Percentiles rank a stretch among this genome's conserved stretches.
Conservation (phyloP, 2,329 filamentous ascomycete species). For the Epichloe uncinata region DNA sequence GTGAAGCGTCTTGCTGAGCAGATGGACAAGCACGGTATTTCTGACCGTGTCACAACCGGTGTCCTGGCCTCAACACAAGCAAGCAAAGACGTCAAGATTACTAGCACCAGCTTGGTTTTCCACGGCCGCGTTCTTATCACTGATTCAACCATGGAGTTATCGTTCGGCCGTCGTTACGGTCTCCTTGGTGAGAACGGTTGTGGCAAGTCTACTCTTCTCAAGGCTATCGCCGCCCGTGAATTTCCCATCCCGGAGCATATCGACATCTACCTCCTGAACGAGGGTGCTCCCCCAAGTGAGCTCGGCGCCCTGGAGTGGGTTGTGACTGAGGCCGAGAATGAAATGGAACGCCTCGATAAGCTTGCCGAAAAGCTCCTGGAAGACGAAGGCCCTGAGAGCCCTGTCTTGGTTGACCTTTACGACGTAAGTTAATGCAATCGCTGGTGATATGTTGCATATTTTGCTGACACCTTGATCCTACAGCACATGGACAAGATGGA, state of each 20-base stretch:
- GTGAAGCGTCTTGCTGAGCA: slow-evolving; percentile 82
- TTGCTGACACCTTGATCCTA: slow-evolving; percentile 10
- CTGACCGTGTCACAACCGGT: slow-evolving; percentile 95
- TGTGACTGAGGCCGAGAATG: slow-evolving; percentile 82
- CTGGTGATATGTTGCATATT: not conserved
- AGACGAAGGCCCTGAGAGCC: slow-evolving; percentile 81
- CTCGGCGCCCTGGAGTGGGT: slow-evolving; percentile 95
- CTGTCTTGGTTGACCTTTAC: slow-evolving; percentile 84
- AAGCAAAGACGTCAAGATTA: slow-evolving; percentile 95
- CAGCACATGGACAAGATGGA: slow-evolving; percentile 99
- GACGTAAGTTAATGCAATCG: slow-evolving; percentile 49
- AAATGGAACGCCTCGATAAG: slow-evolving; percentile 81
- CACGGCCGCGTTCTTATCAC: slow-evolving; percentile 94
- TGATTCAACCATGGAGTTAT: slow-evolving; percentile 86
- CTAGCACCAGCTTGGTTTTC: slow-evolving; percentile 85
- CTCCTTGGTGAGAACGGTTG: slow-evolving; percentile 97
- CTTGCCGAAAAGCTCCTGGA: slow-evolving; percentile 84
- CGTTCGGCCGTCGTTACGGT: slow-evolving; percentile 85
- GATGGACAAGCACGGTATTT: slow-evolving; percentile 91
- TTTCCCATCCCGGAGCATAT: slow-evolving; percentile 92
- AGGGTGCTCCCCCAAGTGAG: slow-evolving; percentile 87
- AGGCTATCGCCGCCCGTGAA: slow-evolving; percentile 85
- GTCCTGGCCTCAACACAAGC: slow-evolving; percentile 74
- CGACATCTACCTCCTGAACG: slow-evolving; percentile 96
- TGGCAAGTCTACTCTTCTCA: slow-evolving; percentile 95